Conservation (phyloP, 176 grass and related monocot genomes). For the Rhynchospora breviuscula region DNA sequence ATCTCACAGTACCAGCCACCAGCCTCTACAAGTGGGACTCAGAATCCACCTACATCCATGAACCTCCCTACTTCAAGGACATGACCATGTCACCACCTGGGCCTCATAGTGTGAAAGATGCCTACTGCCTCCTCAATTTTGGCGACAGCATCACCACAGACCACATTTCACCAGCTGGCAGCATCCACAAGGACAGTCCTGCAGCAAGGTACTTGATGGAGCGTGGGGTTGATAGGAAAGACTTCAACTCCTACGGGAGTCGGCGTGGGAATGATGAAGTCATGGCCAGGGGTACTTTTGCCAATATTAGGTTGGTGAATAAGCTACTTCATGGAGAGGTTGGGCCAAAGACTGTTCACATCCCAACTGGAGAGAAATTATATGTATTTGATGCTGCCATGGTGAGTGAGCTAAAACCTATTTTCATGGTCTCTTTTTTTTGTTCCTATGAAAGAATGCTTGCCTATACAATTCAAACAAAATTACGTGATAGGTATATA, state of each 20-base stretch:
- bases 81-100: constrained; percentile 91
- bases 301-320: constrained; percentile 92
- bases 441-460: neutral
- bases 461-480: neutral
- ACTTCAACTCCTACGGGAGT: constrained; percentile 90
- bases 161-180: constrained; percentile 90
- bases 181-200: constrained; percentile 86
- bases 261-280: constrained; percentile 84
- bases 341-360: constrained; percentile 76
- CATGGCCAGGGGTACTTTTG: constrained; percentile 95
- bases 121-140: constrained; percentile 80
- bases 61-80: constrained; percentile 78
- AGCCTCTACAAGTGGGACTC: constrained; percentile 78
- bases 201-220: constrained; percentile 85
- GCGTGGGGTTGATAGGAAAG: constrained; percentile 59
- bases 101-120: constrained; percentile 56
- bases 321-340: constrained; percentile 77
- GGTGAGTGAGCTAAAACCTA: constrained; percentile 34
- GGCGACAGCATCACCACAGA: constrained; percentile 93
- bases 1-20: constrained; percentile 60
- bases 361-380: constrained; percentile 84
- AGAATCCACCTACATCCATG: constrained; percentile 85
- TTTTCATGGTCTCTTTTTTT: neutral
- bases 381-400: constrained; percentile 77
- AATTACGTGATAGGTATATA: neutral